A percentile compares a stretch with the other conserved stretches of the same genome.
Conservation (phyloP, 176 grass and related monocot species). For the Olyra latifolia region DNA sequence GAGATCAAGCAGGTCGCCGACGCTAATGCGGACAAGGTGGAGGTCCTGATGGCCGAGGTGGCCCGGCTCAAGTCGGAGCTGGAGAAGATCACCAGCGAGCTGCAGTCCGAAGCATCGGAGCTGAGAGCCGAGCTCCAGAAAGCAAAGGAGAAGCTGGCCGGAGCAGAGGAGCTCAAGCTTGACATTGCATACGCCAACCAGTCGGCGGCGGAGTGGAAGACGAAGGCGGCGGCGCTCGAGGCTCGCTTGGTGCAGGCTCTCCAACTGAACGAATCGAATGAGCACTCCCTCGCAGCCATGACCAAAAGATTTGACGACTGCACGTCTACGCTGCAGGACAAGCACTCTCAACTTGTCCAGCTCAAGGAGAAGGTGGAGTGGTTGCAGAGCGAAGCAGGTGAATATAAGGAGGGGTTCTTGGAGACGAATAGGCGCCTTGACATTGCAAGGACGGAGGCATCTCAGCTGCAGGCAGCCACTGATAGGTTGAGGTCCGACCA, state of each 20-base stretch:
- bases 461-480: slow-evolving; percentile 21
- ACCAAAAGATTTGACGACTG: slow-evolving; percentile 48
- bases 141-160: slow-evolving; percentile 51
- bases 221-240: slow-evolving; percentile 38
- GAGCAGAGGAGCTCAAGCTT: slow-evolving; percentile 48
- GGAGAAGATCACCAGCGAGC: slow-evolving; percentile 40
- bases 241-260: slow-evolving; percentile 29
- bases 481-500: slow-evolving; percentile 48
- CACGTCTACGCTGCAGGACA: slow-evolving; percentile 41
- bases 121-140: slow-evolving; percentile 42
- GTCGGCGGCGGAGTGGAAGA: slow-evolving; percentile 55
- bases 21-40: slow-evolving; percentile 47
- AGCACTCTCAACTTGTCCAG: slow-evolving; percentile 42
- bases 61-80: slow-evolving; percentile 41
- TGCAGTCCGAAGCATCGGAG: slow-evolving; percentile 32
- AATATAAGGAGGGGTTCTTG: slow-evolving; percentile 44
- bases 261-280: slow-evolving; percentile 38
- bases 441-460: not conserved
- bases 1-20: slow-evolving; percentile 43
- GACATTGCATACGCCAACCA: slow-evolving; percentile 61
- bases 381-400: slow-evolving; percentile 42
- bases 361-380: slow-evolving; percentile 33
- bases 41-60: slow-evolving; percentile 41
- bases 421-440: slow-evolving; percentile 44
- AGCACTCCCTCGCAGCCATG: slow-evolving; percentile 38